A percentile compares a stretch with the other conserved stretches of the same genome.
phyloP scores from a whole-genome alignment of 768 basidiomycete species.

The Psilocybe cyanescens region DNA sequence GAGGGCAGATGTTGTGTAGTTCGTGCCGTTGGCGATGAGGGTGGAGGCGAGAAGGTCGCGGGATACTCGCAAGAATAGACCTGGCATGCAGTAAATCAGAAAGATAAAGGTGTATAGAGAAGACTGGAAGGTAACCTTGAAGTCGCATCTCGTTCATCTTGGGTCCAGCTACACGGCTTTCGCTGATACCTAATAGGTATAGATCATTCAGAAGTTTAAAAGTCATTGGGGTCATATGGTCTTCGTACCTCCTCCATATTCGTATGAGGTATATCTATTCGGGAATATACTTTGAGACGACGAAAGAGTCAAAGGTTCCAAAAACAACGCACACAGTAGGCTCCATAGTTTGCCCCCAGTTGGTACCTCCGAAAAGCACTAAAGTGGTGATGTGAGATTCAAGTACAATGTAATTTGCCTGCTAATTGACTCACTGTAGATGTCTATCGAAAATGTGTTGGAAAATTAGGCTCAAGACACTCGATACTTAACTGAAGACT shows the following conservation, averaged over 20 bases:
- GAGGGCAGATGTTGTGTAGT: slow-evolving; percentile 46
- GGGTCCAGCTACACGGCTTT: slow-evolving; percentile 48
- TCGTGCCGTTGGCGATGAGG: slow-evolving; percentile 54
- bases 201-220: neutral
- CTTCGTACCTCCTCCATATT: slow-evolving; percentile 49
- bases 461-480: slow-evolving; percentile 17
- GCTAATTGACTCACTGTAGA: slow-evolving; percentile 47
- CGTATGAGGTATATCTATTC: slow-evolving; percentile 53
- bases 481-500: slow-evolving; percentile 15
- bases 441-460: slow-evolving; percentile 29
- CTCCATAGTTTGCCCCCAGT: slow-evolving; percentile 62
- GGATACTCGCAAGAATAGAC: slow-evolving; percentile 56
- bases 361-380: slow-evolving; percentile 69
- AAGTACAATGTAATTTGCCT: too few relatives aligned
- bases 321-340: slow-evolving; percentile 46
- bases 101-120: neutral
- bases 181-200: slow-evolving; percentile 45
- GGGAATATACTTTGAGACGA: neutral
- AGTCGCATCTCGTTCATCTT: slow-evolving; percentile 59
- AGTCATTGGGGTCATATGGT: neutral
- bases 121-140: slow-evolving; percentile 38
- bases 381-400: neutral
- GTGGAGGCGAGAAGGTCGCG: slow-evolving; percentile 47
- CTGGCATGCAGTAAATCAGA: slow-evolving; percentile 21
- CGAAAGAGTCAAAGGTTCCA: neutral